A percentile compares a stretch with the other conserved stretches of the same genome.
phyloP scores from a whole-genome alignment of 2,329 filamentous ascomycete genomes.

The Colletotrichum echinochloae region DNA sequence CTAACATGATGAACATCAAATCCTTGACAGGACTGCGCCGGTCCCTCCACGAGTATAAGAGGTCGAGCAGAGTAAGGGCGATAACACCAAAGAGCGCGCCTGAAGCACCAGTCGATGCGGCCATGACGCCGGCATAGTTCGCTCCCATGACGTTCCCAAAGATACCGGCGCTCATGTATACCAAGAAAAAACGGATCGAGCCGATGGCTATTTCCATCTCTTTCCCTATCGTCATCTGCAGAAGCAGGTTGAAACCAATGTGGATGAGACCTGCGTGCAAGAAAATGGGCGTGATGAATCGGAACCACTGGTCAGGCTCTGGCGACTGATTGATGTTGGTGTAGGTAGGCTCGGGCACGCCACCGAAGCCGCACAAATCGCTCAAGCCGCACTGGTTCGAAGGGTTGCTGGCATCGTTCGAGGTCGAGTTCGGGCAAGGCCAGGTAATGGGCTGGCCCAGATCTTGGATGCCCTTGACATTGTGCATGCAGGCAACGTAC shows the following conservation, averaged over 20 bases:
- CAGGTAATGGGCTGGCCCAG: conserved; percentile 65
- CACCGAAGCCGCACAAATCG: conserved; percentile 85
- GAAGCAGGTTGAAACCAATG: conserved; percentile 93
- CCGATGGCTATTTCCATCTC: conserved; percentile 96
- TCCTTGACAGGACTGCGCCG: conserved; percentile 83
- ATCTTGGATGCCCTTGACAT: conserved; percentile 73
- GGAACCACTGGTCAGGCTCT: conserved; percentile 93
- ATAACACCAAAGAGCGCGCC: conserved; percentile 93
- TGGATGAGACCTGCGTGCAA: conserved; percentile 94
- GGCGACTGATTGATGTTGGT: conserved; percentile 64
- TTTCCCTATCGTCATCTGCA: conserved; percentile 88
- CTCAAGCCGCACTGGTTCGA: conserved; percentile 77
- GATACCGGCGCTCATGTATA: conserved; percentile 92
- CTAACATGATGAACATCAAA: conserved; percentile 86
- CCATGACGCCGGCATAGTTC: conserved; percentile 86
- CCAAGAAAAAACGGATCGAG: conserved; percentile 85
- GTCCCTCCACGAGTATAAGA: conserved; percentile 92
- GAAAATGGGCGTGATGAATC: conserved; percentile 96
- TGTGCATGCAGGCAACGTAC: conserved; percentile 95
- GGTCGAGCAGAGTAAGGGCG: conserved; percentile 86
- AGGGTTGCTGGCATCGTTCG: conserved; percentile 59
- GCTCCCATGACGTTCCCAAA: conserved; percentile 96
- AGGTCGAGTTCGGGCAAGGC: conserved; percentile 85
- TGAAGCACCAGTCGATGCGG: conserved; percentile 89
- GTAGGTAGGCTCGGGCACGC: conserved; percentile 76